Evolutionary conservation across 805 yeast genomes (phyloP).

Genomic region (Teunomyces panamensis): DNA sequence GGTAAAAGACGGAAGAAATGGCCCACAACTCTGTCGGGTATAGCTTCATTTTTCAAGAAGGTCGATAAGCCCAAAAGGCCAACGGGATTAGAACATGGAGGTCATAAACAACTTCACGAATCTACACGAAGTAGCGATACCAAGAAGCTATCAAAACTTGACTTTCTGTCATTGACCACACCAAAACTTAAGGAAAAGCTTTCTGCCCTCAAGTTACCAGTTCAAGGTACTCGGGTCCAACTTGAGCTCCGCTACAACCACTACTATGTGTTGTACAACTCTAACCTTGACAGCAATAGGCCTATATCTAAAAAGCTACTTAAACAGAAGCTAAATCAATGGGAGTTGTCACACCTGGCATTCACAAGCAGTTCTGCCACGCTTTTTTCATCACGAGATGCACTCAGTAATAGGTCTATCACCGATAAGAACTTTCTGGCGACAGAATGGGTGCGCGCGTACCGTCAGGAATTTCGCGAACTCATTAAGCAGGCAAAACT

Average conservation of each 20-base stretch:
- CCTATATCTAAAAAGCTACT: constrained; percentile 61
- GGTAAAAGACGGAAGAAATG: constrained; percentile 16
- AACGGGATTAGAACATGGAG: constrained; percentile 7
- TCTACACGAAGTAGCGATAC: constrained; percentile 18
- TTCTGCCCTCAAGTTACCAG: constrained; percentile 50
- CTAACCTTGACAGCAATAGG: constrained; percentile 68
- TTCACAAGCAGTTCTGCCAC: constrained; percentile 18
- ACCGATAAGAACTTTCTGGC: constrained; percentile 48
- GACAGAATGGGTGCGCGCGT: constrained; percentile 40
- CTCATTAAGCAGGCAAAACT: constrained; percentile 37
- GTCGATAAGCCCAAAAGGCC: constrained; percentile 1
- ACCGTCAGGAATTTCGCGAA: constrained; percentile 37
- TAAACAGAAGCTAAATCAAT: constrained; percentile 53
- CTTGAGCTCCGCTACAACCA: constrained; percentile 73
- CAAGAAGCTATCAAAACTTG: constrained; percentile 58
- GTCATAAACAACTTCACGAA: constrained; percentile 30
- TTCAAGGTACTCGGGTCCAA: constrained; percentile 59
- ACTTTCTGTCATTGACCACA: constrained; percentile 56
- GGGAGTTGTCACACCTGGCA: constrained; percentile 55
- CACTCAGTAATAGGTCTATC: constrained; percentile 28
- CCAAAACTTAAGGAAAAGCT: constrained; percentile 62
- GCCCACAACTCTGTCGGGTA: constrained; percentile 14
- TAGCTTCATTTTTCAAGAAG: constrained; percentile 31
- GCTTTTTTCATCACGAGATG: constrained; percentile 17
- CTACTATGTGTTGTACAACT: constrained; percentile 73